These are phyloP conservation scores for Hypoxylon cercidicola DNA, from an alignment of 495 filamentous ascomycete genomes.

Conservation along the genomic window DNA sequence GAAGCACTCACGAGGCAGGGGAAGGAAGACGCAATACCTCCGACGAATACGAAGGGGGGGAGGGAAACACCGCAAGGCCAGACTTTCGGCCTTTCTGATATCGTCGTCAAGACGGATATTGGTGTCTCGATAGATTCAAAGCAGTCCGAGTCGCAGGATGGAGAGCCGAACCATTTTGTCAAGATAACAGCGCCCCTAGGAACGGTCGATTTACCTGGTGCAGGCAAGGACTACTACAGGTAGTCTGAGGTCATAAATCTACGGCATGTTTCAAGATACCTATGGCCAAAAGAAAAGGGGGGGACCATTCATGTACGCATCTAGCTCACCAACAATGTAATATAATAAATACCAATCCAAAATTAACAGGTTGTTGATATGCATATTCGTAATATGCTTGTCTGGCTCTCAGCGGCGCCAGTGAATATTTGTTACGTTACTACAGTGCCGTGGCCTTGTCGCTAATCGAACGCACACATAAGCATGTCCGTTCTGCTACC, in stretches of 20 bases:
- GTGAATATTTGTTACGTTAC: no score
- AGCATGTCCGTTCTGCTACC: not conserved
- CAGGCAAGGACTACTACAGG: slow-evolving; percentile 23
- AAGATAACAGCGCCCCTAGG: slow-evolving; percentile 35
- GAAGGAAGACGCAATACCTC: slow-evolving; percentile 15
- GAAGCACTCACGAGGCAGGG: slow-evolving; percentile 38
- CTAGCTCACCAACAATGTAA: not conserved
- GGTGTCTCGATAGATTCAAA: slow-evolving; percentile 37
- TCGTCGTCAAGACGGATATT: slow-evolving; percentile 43
- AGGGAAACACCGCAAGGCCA: slow-evolving; percentile 19
- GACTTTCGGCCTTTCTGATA: slow-evolving; percentile 27
- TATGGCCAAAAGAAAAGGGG: not conserved
- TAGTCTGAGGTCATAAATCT: slow-evolving; percentile 1
- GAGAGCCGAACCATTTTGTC: slow-evolving; percentile 29
- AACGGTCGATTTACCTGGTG: slow-evolving; percentile 24
- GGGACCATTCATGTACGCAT: slow-evolving; percentile 1
- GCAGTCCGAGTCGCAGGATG: slow-evolving; percentile 25
- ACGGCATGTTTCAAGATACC: not conserved
- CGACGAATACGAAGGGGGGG: slow-evolving; percentile 14
- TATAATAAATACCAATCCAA: not conserved
- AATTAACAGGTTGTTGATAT: no score
- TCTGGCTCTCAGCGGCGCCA: no score
- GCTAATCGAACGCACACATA: not conserved
- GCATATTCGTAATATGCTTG: no score
- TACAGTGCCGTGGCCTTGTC: not conserved